Evolutionary conservation across 371 early-diverging fungal genomes (phyloP), one percentile per base, ranked within the genome.

Genomic region (Funneliformis caledonium): DNA sequence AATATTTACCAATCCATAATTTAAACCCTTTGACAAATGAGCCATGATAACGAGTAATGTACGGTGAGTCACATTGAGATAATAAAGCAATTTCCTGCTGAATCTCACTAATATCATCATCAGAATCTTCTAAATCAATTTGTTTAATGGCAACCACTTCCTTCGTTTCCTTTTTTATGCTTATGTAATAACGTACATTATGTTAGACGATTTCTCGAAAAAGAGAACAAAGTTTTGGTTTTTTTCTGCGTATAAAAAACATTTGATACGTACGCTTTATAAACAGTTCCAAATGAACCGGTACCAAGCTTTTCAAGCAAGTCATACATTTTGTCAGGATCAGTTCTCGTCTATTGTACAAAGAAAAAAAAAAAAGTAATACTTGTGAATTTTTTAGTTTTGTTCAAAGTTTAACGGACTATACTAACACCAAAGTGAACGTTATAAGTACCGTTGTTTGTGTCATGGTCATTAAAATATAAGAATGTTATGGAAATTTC

Each of bases 31-130:
- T 93, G 80, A 96, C 88, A 83, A 91, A 94, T 26, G 94, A 94
- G 43, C 94, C 94, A 84, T 91, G 91, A 84, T 95, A 95, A 90
- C 93, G 95, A 81, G 97, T 97, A 73, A 97, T 96, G 83, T 92
- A 94, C 60, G 89, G 90, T 11, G 96, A 96, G 81, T 97, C 95
- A 72, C 97, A 90, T 82, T 97, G 97, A 31, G 97, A 95, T 47
- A 99, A 87, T 75, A 99, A 93, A 59, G 92, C 93, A 82, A 98
- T 99, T 85, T 99, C 99, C 85, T 96, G 96, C 83, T 96, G 97
- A 83, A 99, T 97, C 87, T 98, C 99, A 82, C 96, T 97, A 81
- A 98, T 97, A 82, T 99, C 98, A 82, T 98, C 98, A 82, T 98
- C 98, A 45, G 97, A 95, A 80, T 95, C 93, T 82, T 96, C 97